Percentiles rank a stretch among this genome's conserved stretches.
These are phyloP conservation scores for Alternaria longipes DNA, from an alignment of 2,329 filamentous ascomycete genomes.

Conservation along the genomic window DNA sequence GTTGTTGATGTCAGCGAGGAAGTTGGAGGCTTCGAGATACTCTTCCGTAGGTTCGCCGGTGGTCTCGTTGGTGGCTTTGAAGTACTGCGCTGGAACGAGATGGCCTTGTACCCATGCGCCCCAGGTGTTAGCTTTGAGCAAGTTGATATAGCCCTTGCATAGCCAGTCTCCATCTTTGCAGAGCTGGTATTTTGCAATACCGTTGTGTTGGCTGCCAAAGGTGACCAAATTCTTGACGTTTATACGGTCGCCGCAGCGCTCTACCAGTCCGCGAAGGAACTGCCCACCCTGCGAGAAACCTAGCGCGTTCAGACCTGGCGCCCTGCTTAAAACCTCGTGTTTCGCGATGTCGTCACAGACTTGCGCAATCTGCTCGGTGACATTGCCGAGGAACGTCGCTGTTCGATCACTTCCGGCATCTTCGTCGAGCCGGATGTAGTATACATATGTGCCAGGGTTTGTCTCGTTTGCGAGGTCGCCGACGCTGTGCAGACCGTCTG, in stretches of 20 bases:
- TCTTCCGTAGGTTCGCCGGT: constrained; percentile 64
- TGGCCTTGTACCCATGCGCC: constrained; percentile 76
- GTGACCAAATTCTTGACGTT: constrained; percentile 82
- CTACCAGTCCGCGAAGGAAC: constrained; percentile 89
- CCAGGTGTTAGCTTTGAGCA: constrained; percentile 85
- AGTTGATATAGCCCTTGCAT: constrained; percentile 79
- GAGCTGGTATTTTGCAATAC: constrained; percentile 81
- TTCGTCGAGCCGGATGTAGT: constrained; percentile 77
- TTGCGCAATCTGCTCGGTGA: constrained; percentile 77
- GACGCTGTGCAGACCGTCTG: constrained; percentile 76
- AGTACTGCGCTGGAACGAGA: constrained; percentile 95
- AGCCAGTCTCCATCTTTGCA: constrained; percentile 79
- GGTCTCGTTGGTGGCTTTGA: constrained; percentile 70
- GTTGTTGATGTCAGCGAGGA: constrained; percentile 96
- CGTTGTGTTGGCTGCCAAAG: constrained; percentile 91
- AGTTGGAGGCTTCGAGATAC: constrained; percentile 85
- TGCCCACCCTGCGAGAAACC: constrained; percentile 97
- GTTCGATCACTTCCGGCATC: constrained; percentile 75
- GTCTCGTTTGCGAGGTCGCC: constrained; percentile 74
- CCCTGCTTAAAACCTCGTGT: constrained; percentile 81
- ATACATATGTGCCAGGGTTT: constrained; percentile 85
- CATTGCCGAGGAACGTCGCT: constrained; percentile 90
- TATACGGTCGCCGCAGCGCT: constrained; percentile 79
- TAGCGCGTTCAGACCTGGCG: constrained; percentile 85
- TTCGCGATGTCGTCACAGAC: constrained; percentile 81